These are phyloP conservation scores for Nakazawaea ishiwadae DNA, from an alignment of 805 yeast species.

Conservation along the genomic window DNA sequence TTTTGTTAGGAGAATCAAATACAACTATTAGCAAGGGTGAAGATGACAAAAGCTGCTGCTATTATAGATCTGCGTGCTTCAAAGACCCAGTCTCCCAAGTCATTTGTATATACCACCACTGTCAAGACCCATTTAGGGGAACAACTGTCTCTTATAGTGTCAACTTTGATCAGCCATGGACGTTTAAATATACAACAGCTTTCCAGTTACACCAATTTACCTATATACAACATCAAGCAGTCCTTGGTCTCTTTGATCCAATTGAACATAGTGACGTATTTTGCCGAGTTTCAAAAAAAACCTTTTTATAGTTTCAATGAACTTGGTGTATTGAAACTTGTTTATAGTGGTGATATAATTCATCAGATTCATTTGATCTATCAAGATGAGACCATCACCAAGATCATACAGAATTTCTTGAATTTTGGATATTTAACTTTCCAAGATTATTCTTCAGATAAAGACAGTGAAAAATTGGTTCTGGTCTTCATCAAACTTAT, in stretches of 20 bases:
- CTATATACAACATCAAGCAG: conserved; percentile 49
- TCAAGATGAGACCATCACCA: conserved; percentile 40
- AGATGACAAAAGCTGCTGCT: not conserved
- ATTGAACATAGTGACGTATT: conserved; percentile 65
- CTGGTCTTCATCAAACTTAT: conserved; percentile 39
- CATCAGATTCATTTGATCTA: conserved; percentile 42
- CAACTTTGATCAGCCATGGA: conserved; percentile 62
- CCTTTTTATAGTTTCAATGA: conserved; percentile 59
- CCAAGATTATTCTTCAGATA: conserved; percentile 38
- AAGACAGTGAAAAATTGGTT: conserved; percentile 24
- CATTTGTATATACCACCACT: conserved; percentile 52
- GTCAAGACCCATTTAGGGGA: conserved; percentile 63
- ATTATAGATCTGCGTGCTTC: conserved; percentile 28
- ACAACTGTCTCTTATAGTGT: conserved; percentile 59
- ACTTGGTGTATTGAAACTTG: conserved; percentile 54
- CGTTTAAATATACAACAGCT: conserved; percentile 57
- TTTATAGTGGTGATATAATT: conserved; percentile 77
- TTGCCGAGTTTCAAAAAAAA: conserved; percentile 38
- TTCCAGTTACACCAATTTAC: conserved; percentile 38
- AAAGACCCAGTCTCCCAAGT: conserved; percentile 56
- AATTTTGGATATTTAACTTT: conserved; percentile 62
- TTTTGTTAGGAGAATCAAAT: no score
- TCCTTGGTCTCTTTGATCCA: conserved; percentile 76
- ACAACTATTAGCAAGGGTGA: no score
- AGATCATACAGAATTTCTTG: conserved; percentile 65